Base-by-base conservation (phyloP, 768 basidiomycete species). In the Russula brevipes region DNA sequence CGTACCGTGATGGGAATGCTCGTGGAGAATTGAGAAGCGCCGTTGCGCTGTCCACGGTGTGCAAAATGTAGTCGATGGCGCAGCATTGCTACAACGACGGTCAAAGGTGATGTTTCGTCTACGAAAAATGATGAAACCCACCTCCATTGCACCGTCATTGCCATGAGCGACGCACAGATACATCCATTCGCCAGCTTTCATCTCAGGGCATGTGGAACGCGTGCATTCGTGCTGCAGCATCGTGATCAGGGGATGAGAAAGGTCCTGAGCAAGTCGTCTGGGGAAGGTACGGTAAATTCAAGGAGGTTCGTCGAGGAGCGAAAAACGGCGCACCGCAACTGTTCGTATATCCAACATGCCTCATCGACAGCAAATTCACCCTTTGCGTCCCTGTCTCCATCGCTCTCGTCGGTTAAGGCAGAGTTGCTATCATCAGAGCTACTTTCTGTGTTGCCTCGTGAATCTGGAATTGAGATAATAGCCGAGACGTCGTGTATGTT, bases 111-210 rank as follows among this genome's bases (percentile, higher is more conserved):
- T 17, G 19, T 16, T 47, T 36, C 19, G 39, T 30, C 35, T 17
- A 41, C 33, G 3, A 41, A 16, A 47, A 17, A 39, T 19, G 38
- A 49, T 2, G 12, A 19, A 39, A 70, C 82, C 51, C 68, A 90
- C 91, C 84, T 93, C 91, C 85, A 91, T 89, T 54, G 86, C 83
- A 10, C 88, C 87, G 61, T 91, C 90, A 70, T 86, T 91, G 24
- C 91, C 93, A 74, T 98, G 94, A 0, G 94, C 95, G 44, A 95
- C 94, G 68, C 96, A 98, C 6, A 98, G 77, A 75, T 97, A 98
- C 35, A 92, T 80, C 96, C 96, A 98, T 78, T 98, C 93, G 59
- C 91, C 92, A n/a, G 95, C 94, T 74, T 95, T 95, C 96, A 99
- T 99, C 76, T 96, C 88, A 1, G 94, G 92, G 78, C 96, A 99